Percentiles rank a stretch among this genome's conserved stretches.
These are phyloP conservation scores for Cladophialophora bantiana DNA, from an alignment of 2,329 filamentous ascomycete genomes.

Conservation along the genomic window DNA sequence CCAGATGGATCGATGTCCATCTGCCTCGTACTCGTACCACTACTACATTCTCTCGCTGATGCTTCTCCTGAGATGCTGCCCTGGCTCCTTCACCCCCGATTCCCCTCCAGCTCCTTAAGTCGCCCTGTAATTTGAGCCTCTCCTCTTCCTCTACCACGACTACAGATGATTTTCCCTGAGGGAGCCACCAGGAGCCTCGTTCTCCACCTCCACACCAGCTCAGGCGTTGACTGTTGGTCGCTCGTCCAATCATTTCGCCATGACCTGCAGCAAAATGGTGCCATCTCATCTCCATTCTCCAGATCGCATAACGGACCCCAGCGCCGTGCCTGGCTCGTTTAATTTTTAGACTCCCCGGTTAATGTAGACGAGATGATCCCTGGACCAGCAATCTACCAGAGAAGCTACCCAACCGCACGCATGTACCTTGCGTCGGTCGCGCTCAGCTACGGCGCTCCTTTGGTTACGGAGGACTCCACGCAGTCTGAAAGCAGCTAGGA, in stretches of 20 bases:
- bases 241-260: constrained; percentile 1
- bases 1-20: neutral
- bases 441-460: neutral
- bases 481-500: neutral
- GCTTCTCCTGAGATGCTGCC: neutral
- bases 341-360: neutral
- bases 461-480: neutral
- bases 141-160: neutral
- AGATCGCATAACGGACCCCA: constrained; percentile 5
- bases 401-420: neutral
- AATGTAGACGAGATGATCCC: neutral
- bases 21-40: neutral
- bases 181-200: neutral
- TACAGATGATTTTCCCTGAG: constrained; percentile 1
- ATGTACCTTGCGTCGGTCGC: neutral
- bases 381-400: neutral
- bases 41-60: neutral
- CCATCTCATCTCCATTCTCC: constrained; percentile 6
- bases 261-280: constrained; percentile 1
- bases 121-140: neutral
- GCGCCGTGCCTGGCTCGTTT: neutral
- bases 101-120: neutral
- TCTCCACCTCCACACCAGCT: constrained; percentile 11
- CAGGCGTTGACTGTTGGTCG: neutral
- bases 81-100: neutral